A percentile compares a stretch with the other conserved stretches of the same genome.
These are phyloP conservation scores for Acanthamoeba polyphaga DNA, from an alignment of 208 protist species.

Conservation along the genomic window DNA sequence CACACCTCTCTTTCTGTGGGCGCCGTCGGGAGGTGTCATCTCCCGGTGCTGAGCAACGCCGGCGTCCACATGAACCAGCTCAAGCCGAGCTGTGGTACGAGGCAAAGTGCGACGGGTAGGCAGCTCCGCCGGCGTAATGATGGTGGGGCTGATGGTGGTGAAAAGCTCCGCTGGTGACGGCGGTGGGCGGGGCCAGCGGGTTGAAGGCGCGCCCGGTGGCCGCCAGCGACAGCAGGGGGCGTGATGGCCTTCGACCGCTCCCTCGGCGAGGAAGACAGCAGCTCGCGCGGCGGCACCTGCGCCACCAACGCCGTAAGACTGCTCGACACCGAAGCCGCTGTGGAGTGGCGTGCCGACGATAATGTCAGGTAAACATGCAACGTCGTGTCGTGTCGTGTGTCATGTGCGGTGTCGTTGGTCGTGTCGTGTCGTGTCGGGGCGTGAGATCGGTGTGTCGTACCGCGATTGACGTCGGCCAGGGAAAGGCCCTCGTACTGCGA, in stretches of 20 bases:
- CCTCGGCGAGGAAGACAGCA: not conserved
- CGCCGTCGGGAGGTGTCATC: too few relatives aligned
- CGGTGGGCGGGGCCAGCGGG: constrained; percentile 1
- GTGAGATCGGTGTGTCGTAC: not conserved
- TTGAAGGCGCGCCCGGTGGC: constrained; percentile 15
- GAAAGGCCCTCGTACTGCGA: constrained; percentile 30
- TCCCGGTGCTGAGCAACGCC: too few relatives aligned
- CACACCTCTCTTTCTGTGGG: too few relatives aligned
- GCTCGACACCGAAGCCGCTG: constrained; percentile 34
- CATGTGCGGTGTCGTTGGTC: too few relatives aligned
- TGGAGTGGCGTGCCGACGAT: not conserved
- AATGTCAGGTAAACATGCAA: too few relatives aligned
- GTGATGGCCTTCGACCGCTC: constrained; percentile 1
- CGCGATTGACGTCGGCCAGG: not conserved
- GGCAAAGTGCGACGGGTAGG: not conserved
- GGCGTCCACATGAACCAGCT: too few relatives aligned
- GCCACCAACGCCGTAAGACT: not conserved
- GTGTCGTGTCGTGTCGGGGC: too few relatives aligned
- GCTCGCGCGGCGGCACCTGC: not conserved
- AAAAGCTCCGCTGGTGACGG: not conserved
- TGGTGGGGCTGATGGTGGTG: not conserved
- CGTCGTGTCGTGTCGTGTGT: too few relatives aligned
- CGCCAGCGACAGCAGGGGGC: not conserved
- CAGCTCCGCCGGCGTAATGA: not conserved
- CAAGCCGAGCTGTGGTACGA: too few relatives aligned